A percentile compares a stretch with the other conserved stretches of the same genome.
Conservation (phyloP, 768 basidiomycete species). For the Rubroboletus pulcherrimus region DNA sequence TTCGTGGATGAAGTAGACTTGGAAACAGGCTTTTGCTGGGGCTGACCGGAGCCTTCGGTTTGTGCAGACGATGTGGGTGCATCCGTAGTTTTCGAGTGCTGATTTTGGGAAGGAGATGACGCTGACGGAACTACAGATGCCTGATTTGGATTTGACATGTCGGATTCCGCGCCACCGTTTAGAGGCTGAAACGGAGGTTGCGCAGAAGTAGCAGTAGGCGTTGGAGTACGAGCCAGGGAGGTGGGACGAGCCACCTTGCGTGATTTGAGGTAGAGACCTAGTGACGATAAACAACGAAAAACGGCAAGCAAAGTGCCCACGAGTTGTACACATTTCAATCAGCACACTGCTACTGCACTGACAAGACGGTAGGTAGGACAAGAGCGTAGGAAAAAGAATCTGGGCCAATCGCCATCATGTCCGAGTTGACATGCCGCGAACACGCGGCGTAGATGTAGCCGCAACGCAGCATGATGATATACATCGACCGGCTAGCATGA, state of each 20-base stretch:
- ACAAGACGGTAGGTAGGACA: conserved; percentile 31
- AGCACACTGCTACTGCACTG: conserved; percentile 35
- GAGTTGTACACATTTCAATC: conserved; percentile 40
- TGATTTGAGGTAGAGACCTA: conserved; percentile 85
- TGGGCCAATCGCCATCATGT: conserved; percentile 34
- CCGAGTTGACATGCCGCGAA: conserved; percentile 33
- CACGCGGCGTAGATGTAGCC: conserved; percentile 32
- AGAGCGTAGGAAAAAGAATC: conserved; percentile 31
- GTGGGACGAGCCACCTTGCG: conserved; percentile 72
- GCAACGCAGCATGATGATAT: conserved; percentile 34
- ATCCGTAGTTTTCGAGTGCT: conserved; percentile 31
- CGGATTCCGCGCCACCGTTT: conserved; percentile 34
- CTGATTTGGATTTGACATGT: conserved; percentile 36
- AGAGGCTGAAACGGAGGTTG: conserved; percentile 29
- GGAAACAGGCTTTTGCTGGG: conserved; percentile 25
- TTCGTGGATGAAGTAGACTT: conserved; percentile 27
- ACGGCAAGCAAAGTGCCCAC: conserved; percentile 33
- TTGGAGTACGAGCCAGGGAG: conserved; percentile 45
- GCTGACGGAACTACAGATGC: conserved; percentile 32
- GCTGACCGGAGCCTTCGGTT: conserved; percentile 22
- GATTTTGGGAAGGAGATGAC: conserved; percentile 28
- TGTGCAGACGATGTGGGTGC: conserved; percentile 26
- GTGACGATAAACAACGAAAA: conserved; percentile 31
- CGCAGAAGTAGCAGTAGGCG: conserved; percentile 31
- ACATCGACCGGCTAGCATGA: conserved; percentile 28